phyloP scores from a whole-genome alignment of 805 yeast species.

The Saturnispora sanitii region DNA sequence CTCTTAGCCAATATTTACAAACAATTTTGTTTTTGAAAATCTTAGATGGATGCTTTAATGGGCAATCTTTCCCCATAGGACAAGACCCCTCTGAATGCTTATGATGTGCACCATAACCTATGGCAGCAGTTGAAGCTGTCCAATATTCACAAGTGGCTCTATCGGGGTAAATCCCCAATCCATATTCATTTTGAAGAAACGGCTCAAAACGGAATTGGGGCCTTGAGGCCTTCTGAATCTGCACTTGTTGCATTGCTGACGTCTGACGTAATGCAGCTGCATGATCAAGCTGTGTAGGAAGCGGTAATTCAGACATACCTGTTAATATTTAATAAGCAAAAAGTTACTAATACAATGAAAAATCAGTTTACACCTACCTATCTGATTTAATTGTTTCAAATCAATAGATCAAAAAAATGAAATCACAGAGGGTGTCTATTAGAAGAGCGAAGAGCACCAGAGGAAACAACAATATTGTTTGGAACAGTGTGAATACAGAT shows the following conservation, averaged over 20 bases:
- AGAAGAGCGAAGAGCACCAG: no score
- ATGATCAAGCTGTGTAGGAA: slow-evolving; percentile 9
- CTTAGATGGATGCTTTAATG: slow-evolving; percentile 68
- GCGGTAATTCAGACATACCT: no score
- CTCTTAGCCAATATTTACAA: slow-evolving; percentile 97
- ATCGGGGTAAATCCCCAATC: slow-evolving; percentile 78
- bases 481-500: no score
- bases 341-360: neutral
- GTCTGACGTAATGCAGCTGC: slow-evolving; percentile 12
- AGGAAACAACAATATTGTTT: no score
- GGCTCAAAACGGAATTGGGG: slow-evolving; percentile 58
- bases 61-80: slow-evolving; percentile 79
- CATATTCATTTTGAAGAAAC: slow-evolving; percentile 67
- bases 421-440: no score
- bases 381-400: no score
- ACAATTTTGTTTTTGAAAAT: slow-evolving; percentile 67
- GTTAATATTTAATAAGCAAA: neutral
- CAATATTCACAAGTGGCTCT: slow-evolving; percentile 77
- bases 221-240: slow-evolving; percentile 9
- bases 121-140: slow-evolving; percentile 40
- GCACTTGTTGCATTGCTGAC: slow-evolving; percentile 14
- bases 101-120: slow-evolving; percentile 5
- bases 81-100: slow-evolving; percentile 34
- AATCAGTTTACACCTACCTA: no score
- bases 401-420: no score